Evolutionary conservation across 2,329 filamentous ascomycete species (phyloP), one percentile per base, ranked within the genome.

Genomic region (Scytalidium sp.): DNA sequence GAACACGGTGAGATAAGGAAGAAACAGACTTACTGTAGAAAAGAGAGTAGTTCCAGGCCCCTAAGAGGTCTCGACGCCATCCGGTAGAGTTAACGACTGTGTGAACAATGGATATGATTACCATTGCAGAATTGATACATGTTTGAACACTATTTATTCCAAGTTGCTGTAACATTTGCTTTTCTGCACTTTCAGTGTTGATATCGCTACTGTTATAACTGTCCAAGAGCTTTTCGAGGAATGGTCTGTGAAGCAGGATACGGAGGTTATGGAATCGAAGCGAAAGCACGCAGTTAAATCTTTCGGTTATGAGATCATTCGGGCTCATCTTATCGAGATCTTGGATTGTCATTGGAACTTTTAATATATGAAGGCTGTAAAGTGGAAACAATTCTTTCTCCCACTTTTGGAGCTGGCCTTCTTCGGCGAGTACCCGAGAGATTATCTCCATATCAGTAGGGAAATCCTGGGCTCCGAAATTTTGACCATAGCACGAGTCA

Each of bases 401-500:
- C 73, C 72, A 75, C 21, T 63, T 57, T 2, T 61, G 52, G 3
- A 75, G 61, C 40, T 70, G 64, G 19, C 69, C 65, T 45, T 73
- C 70, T 4, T 69, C 60, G 21, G 64, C 59, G 8, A 75, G 63
- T 2, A 74, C 60, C 3, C 65, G 61, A 0, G 69, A 63, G 3
- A 69, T 60, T 0, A 63, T 60, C 7, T 64, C 60, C 7, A 61
- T 48, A 1, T 61, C 58, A 2, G 54, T 59, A 2, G 58, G 52
- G 1, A 57, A 49, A 0, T 50, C 41, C 8, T 63, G 66, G 22
- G 63, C 67, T 4, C 69, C 73, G 2, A 77, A 60, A 44, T 77
- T 77, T 45, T 67, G 66, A 8, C 67, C 72, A 47, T 76, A 76
- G 8, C 70, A 62, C 1, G 56, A 55, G 20, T 75, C 69, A 8